Evolutionary conservation across 2,329 filamentous ascomycete genomes (phyloP).

Genomic region (Aquanectria penicillioides): DNA sequence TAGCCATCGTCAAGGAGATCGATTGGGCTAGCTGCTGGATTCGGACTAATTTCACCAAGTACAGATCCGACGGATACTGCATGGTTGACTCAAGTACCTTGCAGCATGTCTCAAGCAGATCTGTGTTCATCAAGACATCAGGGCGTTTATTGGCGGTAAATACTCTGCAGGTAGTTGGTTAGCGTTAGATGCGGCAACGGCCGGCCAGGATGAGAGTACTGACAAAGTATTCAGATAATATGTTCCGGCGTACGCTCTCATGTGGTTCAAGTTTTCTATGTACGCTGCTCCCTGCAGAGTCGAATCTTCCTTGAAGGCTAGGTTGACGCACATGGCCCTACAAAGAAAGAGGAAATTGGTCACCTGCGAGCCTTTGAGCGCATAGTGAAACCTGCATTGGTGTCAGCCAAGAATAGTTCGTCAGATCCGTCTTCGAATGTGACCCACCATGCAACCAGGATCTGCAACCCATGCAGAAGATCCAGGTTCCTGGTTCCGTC

Average conservation of each 20-base stretch:
- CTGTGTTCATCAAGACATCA: slow-evolving; percentile 59
- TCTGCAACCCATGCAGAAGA: slow-evolving; percentile 57
- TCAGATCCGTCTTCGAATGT: background rate
- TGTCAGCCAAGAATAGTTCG: too few relatives aligned
- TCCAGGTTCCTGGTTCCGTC: slow-evolving; percentile 57
- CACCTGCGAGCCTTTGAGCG: slow-evolving; percentile 59
- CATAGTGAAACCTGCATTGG: slow-evolving; percentile 58
- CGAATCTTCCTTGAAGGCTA: slow-evolving; percentile 46
- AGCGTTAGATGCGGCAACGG: background rate
- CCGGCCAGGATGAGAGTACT: slow-evolving; percentile 28
- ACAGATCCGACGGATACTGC: slow-evolving; percentile 55
- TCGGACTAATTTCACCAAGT: slow-evolving; percentile 57
- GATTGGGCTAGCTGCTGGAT: slow-evolving; percentile 60
- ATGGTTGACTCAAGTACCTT: slow-evolving; percentile 52
- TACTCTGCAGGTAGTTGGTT: slow-evolving; percentile 41
- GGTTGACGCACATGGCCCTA: slow-evolving; percentile 55
- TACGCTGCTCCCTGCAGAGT: slow-evolving; percentile 31
- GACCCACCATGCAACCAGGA: slow-evolving; percentile 58
- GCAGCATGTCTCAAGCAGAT: slow-evolving; percentile 56
- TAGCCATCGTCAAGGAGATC: slow-evolving; percentile 53
- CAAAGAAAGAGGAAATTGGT: slow-evolving; percentile 61
- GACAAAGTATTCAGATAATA: slow-evolving; percentile 62
- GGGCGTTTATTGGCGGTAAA: slow-evolving; percentile 59
- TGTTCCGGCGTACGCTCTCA: slow-evolving; percentile 59
- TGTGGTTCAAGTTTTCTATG: slow-evolving; percentile 51